Base-by-base conservation (phyloP, 257 asterid genomes). In the Mitragyna speciosa region DNA sequence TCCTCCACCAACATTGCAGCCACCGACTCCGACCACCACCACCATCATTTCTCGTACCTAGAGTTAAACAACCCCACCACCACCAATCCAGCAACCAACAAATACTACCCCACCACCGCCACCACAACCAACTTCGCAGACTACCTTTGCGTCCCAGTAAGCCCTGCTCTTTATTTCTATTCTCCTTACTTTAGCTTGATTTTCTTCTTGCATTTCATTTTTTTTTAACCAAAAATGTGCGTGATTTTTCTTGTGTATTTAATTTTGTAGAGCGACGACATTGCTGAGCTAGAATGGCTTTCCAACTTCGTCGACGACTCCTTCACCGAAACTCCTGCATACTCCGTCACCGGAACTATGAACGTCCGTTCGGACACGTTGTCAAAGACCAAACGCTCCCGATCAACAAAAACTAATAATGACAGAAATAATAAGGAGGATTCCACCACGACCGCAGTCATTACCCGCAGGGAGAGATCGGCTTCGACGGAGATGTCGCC, bases 231-330 rank as follows among this genome's bases (percentile, higher is more conserved):
- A 24, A 22, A 24, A 9, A 7, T n/a, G 5, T 64, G 30, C 5
- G 36, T 20, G 30, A 8, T 1, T 43, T 72, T 72, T 26, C 3
- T 17, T 7, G 28, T 0, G 0, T 51, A 30, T 14, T 5, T 16
- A 16, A 8, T 12, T 73, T 33, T 72, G 82, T 58, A 86, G 97
- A 83, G 85, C 7, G 97, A 91, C 49, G 93, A 91, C 3, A 90
- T 86, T 76, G 94, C 92, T 26, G 93, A 92, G 89, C 88, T 92
- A 20, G 97, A 91, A 83, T 92, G 97, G 97, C 82, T 92, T 7
- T 91, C 96, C 16, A 92, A 75, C 84, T 92, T 91, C 64, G 90
- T 91, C 82, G 94, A 92, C 69, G 93, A 92, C 75, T 87, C 96
- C 2, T 86, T 84, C 85, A 56, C 84, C 73, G 89, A 87, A 81